phyloP scores from a whole-genome alignment of 805 yeast species.

The Yamadazyma philogaea region DNA sequence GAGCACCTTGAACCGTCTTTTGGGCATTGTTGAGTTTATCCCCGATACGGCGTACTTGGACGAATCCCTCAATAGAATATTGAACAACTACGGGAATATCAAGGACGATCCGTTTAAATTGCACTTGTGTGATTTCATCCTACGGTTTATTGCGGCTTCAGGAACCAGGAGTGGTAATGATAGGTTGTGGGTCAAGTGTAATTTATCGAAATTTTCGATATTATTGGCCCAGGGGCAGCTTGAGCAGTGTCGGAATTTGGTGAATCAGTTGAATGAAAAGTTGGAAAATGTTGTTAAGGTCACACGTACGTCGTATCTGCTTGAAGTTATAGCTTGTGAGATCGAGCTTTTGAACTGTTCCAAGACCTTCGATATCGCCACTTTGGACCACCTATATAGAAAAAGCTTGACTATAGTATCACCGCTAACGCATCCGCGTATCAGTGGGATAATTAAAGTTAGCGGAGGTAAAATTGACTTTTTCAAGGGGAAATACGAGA shows the following conservation, averaged over 20 bases:
- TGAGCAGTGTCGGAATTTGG: constrained; percentile 31
- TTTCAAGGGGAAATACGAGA: constrained; percentile 54
- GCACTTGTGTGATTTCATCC: constrained; percentile 29
- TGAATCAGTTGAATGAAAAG: constrained; percentile 35
- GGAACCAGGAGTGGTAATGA: constrained; percentile 24
- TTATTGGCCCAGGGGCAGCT: constrained; percentile 29
- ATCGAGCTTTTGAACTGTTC: constrained; percentile 50
- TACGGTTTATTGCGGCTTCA: constrained; percentile 19
- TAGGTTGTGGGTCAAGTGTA: constrained; percentile 48
- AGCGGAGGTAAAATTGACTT: constrained; percentile 71
- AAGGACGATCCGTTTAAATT: constrained; percentile 27
- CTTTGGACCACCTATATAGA: constrained; percentile 48
- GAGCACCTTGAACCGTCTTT: constrained; percentile 15
- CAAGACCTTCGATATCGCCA: constrained; percentile 28
- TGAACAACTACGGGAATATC: constrained; percentile 30
- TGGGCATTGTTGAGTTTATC: constrained; percentile 22
- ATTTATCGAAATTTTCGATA: constrained; percentile 42
- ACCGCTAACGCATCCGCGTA: constrained; percentile 73
- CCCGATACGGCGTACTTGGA: constrained; percentile 34
- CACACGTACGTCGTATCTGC: constrained; percentile 43
- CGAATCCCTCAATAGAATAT: constrained; percentile 36
- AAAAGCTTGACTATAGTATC: constrained; percentile 44
- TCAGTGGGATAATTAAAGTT: constrained; percentile 71
- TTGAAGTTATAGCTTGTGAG: constrained; percentile 68
- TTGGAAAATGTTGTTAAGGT: constrained; percentile 42